A percentile compares a stretch with the other conserved stretches of the same genome.
Evolutionary conservation across 2,329 filamentous ascomycete species (phyloP).

Genomic region (Cladophialophora bantiana): DNA sequence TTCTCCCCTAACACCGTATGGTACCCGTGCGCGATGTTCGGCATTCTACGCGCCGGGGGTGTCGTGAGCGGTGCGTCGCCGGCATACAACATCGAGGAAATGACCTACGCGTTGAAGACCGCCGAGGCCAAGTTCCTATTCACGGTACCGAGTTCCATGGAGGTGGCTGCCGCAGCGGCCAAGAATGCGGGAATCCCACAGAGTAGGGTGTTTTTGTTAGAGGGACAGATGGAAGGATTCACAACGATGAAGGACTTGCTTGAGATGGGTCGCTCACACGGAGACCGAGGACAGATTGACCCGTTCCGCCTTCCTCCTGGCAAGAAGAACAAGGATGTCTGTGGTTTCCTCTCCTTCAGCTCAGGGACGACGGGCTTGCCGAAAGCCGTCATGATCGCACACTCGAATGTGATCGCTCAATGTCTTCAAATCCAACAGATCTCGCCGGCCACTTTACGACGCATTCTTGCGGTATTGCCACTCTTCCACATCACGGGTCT

Average conservation of each 20-base stretch:
- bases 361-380: constrained; percentile 45
- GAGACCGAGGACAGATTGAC: constrained; percentile 53
- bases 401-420: constrained; percentile 65
- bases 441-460: constrained; percentile 57
- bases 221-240: constrained; percentile 60
- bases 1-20: constrained; percentile 71
- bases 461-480: constrained; percentile 65
- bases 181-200: constrained; percentile 61
- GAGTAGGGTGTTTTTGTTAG: constrained; percentile 63
- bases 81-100: constrained; percentile 72
- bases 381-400: constrained; percentile 49
- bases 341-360: constrained; percentile 53
- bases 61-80: constrained; percentile 69
- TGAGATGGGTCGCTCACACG: constrained; percentile 46
- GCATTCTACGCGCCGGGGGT: constrained; percentile 61
- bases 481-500: constrained; percentile 67
- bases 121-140: constrained; percentile 56
- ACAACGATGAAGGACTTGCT: constrained; percentile 50
- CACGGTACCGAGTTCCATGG: constrained; percentile 47
- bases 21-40: constrained; percentile 70
- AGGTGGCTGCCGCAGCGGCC: constrained; percentile 62
- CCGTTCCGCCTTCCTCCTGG: constrained; percentile 59
- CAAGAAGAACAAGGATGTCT: constrained; percentile 65
- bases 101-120: constrained; percentile 69
- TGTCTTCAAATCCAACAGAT: constrained; percentile 66